Base-by-base conservation (phyloP, 495 filamentous ascomycete species). In the Hypoxylon lenormandii region DNA sequence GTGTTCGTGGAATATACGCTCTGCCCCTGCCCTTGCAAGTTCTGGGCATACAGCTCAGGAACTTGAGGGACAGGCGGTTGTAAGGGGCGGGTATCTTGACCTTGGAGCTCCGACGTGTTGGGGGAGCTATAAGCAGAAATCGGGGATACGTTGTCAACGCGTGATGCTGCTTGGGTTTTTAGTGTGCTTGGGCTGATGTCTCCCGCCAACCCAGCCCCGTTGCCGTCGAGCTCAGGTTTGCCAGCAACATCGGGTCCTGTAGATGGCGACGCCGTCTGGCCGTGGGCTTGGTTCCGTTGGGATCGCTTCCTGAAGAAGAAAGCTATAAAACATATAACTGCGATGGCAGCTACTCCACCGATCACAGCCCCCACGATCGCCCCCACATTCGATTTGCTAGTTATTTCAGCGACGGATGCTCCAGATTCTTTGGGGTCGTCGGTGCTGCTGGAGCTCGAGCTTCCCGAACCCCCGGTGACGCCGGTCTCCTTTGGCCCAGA, bases 181-280 rank as follows among this genome's bases (percentile, higher is more conserved):
- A 77, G 56, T 18, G 62, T 75, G 59, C 72, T 77, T 4, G 64
- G 70, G 49, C 73, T 70, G 8, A 71, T 72, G 56, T 77, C 79
- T 10, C 68, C 63, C 12, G 78, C 60, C 5, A 74, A 47, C 11
- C 36, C 38, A 21, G 66, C 12, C 1, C 66, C 57, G 11, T 66
- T 70, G 43, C 66, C 67, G 13, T 75, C 73, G 4, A 81, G 77
- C 60, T 81, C 80, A 2, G 75, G 69, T 55, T 81, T 82, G 33
- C 76, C 38, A 45, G 48, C 47, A 22, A 53, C 40, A 43, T 50
- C 66, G 6, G 46, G 23, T 3, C 4, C 58, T 8, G 61, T 23
- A 36, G 58, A 3, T 2, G 30, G 19, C 5, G 54, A 16, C 26
- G 15, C 37, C 3, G 52, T 40, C 16, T 28, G 38, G 4, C 43